Evolutionary conservation across 352 stramenopile species (phyloP), one percentile per base, ranked within the genome.

Genomic region (Phytopythium chamaehyphon): DNA sequence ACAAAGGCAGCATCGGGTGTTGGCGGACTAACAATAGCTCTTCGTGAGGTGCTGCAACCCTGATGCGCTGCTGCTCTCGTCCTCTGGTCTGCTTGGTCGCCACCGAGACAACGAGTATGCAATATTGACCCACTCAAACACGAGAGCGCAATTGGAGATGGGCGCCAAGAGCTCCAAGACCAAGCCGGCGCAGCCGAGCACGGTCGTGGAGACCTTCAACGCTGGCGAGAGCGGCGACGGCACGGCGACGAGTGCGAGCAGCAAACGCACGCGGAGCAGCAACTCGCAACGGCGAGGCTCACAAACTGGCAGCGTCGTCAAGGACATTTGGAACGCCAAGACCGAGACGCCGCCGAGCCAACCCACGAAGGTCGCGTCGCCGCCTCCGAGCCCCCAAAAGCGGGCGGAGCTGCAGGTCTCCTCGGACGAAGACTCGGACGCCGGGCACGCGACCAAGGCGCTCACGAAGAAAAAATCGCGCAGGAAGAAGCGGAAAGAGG

Each of bases 131-230:
- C n/a, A n/a, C n/a, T n/a, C n/a, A n/a, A n/a, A n/a, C n/a, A n/a
- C n/a, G n/a, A n/a, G 23, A 21, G 23, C 14, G 42, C 23, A 15
- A n/a, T 39, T 37, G 12, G 15, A 12, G 19, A 86, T 88, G 77
- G 75, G 77, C 40, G 68, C 54, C 11, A 69, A 51, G 55, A 72
- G 57, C 66, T 89, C 73, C 63, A 89, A 88, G 66, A 73, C 65
- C 39, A 64, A 62, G 53, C 70, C 65, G 31, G 43, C 42, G 40
- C 40, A 57, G 31, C 24, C 44, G 6, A 55, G 65, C 47, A 74
- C 65, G 2, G 26, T 61, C 39, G 57, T 81, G 35, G 57, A 74
- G 28, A 57, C 35, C 12, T 71, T 59, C 38, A 26, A 28, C 7
- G 23, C n/a, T 1, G n/a, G 9, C 9, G 40, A 68, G 21, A 21